These are phyloP conservation scores for Tagetes erecta DNA, from an alignment of 129 eudicot species.

Conservation along the genomic window DNA sequence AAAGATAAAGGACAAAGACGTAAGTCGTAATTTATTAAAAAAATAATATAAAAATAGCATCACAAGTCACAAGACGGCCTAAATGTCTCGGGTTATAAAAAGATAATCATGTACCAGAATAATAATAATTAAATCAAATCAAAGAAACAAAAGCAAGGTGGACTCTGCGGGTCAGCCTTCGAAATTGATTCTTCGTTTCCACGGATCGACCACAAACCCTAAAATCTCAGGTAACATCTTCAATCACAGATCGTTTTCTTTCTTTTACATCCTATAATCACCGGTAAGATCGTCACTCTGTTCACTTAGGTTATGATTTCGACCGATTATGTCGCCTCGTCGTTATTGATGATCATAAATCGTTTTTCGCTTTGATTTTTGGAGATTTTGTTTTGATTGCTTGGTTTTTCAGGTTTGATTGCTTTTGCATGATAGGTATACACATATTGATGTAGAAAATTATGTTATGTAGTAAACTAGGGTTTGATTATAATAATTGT, in stretches of 20 bases:
- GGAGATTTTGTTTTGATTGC: background rate
- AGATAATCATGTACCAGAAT: background rate
- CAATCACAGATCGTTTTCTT: constrained; percentile 6
- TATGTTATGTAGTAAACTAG: constrained; percentile 25
- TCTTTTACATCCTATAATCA: background rate
- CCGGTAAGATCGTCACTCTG: constrained; percentile 29
- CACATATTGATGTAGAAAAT: constrained; percentile 13
- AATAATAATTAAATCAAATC: background rate
- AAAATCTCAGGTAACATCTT: background rate
- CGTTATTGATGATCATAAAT: constrained; percentile 19
- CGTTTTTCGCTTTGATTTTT: background rate
- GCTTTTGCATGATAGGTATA: background rate
- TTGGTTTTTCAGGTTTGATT: background rate
- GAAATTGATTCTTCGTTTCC: constrained; percentile 8
- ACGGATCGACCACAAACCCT: constrained; percentile 26
- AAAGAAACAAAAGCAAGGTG: constrained; percentile 27
- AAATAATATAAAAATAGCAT: background rate
- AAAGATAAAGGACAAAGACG: background rate
- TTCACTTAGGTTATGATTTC: constrained; percentile 5
- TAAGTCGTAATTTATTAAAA: background rate
- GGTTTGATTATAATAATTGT: constrained; percentile 24
- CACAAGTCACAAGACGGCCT: constrained; percentile 15
- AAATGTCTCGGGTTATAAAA: constrained; percentile 17
- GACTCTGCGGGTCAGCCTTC: constrained; percentile 26
- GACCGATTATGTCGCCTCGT: constrained; percentile 2